phyloP scores from a whole-genome alignment of 371 early-diverging fungal species.

The Circinella umbellata region DNA sequence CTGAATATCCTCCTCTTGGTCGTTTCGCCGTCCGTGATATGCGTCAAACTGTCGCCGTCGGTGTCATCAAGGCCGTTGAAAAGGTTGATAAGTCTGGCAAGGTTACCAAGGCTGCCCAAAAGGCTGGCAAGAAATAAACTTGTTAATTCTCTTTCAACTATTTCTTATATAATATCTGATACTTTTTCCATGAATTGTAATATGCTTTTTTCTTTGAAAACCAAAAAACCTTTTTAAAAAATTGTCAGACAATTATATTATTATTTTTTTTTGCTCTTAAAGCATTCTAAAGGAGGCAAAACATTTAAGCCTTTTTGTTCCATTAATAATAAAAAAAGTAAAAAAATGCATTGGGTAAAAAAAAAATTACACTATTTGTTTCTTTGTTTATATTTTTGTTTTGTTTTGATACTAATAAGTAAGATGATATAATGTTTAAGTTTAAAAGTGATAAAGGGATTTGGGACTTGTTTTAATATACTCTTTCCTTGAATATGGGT shows the following conservation, averaged over 20 bases:
- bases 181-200: conserved; percentile 40
- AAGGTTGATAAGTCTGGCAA: conserved; percentile 74
- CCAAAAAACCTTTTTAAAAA: too few relatives aligned
- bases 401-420: too few relatives aligned
- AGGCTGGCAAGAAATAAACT: conserved; percentile 83
- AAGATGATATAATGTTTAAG: too few relatives aligned
- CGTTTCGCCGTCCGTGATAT: conserved; percentile 98
- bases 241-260: neutral
- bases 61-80: conserved; percentile 95
- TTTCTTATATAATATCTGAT: conserved; percentile 95
- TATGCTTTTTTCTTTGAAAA: neutral
- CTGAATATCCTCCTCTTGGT: conserved; percentile 93
- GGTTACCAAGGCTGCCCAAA: conserved; percentile 72
- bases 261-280: conserved; percentile 1
- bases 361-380: neutral
- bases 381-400: too few relatives aligned
- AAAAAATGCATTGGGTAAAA: conserved; percentile 8
- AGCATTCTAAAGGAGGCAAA: neutral
- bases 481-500: too few relatives aligned
- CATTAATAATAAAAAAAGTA: conserved; percentile 3
- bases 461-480: too few relatives aligned
- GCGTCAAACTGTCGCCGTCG: conserved; percentile 93
- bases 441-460: too few relatives aligned
- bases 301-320: conserved; percentile 3
- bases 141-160: conserved; percentile 69